These are phyloP conservation scores for Blastocystis sp. DNA, from an alignment of 352 stramenopile species.

Conservation along the genomic window DNA sequence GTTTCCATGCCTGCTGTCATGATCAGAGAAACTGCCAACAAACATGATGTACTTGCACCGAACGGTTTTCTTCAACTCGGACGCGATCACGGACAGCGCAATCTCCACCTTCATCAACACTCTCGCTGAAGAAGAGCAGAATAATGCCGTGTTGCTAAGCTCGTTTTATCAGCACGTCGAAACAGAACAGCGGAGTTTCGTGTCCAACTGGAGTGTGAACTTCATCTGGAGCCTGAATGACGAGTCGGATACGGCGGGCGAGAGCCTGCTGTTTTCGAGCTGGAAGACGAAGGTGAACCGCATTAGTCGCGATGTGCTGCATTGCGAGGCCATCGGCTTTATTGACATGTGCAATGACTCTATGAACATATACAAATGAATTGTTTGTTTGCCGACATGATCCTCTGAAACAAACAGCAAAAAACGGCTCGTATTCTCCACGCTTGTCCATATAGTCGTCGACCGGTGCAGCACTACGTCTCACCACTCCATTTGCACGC, in stretches of 20 bases:
- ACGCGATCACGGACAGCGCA: neutral
- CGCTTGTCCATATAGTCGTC: neutral
- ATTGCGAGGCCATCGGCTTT: slow-evolving; percentile 8
- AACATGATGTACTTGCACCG: slow-evolving; percentile 28
- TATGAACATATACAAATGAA: slow-evolving; percentile 60
- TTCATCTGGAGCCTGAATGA: slow-evolving; percentile 18
- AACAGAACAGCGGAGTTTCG: neutral
- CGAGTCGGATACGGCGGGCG: neutral
- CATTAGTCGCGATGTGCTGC: neutral
- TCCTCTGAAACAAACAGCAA: neutral
- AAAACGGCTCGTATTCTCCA: neutral
- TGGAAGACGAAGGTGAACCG: slow-evolving; percentile 65
- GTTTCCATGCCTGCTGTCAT: neutral
- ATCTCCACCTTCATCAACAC: neutral
- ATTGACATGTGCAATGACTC: slow-evolving; percentile 7
- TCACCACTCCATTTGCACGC: neutral
- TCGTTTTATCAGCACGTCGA: neutral
- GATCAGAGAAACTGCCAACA: neutral
- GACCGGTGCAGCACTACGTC: neutral
- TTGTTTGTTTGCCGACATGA: slow-evolving; percentile 40
- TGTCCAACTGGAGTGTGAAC: neutral
- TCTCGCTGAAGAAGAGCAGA: slow-evolving; percentile 5
- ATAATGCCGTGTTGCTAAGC: neutral
- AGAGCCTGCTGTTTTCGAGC: slow-evolving; percentile 54
- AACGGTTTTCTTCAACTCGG: slow-evolving; percentile 10